Conservation (phyloP, 345 rosid genomes). For the Camelina laxa region DNA sequence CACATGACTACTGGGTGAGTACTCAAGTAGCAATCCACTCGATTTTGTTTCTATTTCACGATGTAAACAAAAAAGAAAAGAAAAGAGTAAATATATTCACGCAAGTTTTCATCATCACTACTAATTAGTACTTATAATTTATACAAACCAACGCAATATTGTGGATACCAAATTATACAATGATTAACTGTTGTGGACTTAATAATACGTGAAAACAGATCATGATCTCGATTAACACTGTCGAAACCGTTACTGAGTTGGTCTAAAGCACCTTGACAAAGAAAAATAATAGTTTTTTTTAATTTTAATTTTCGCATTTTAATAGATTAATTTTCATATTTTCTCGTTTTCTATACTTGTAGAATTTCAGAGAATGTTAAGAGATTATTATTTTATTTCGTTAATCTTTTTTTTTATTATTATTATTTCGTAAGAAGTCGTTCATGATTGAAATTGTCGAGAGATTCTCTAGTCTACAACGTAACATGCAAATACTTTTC, state of each 20-base stretch:
- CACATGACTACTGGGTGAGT: constrained; percentile 21
- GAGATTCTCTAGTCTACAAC: neutral
- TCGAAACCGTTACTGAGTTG: neutral
- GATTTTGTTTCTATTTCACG: neutral
- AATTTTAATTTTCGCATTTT: no score
- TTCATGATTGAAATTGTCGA: constrained; percentile 25
- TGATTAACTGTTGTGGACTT: neutral
- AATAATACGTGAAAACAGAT: no score
- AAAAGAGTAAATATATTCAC: neutral
- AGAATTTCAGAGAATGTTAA: neutral
- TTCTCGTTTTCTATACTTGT: neutral
- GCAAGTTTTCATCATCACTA: neutral
- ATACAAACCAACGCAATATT: neutral
- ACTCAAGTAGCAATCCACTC: constrained; percentile 9
- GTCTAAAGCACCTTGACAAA: neutral
- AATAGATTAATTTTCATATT: neutral
- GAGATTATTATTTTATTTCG: no score
- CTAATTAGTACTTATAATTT: no score
- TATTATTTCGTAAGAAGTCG: constrained; percentile 5
- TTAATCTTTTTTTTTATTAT: neutral
- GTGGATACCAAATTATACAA: neutral
- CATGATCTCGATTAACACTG: constrained; percentile 4
- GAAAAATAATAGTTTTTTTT: no score
- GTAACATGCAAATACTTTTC: constrained; percentile 19
- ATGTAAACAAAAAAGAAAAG: neutral